Evolutionary conservation across 192 early-diverging fungal genomes (phyloP).

Genomic region (Helicostylum pulchrum): DNA sequence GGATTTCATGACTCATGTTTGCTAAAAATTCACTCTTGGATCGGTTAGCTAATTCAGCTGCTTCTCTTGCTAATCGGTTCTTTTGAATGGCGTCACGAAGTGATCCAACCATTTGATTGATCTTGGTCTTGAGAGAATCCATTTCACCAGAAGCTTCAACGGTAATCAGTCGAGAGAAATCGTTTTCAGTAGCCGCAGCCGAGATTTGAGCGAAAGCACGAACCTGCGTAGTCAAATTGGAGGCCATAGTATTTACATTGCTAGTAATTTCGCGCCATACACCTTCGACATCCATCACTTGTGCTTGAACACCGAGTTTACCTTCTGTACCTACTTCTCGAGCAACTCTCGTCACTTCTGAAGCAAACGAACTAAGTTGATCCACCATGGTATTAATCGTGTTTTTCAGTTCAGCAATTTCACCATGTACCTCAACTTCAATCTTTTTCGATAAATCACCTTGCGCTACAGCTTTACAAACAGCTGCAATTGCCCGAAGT

Average conservation of each 20-base stretch:
- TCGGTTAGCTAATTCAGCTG: constrained; percentile 75
- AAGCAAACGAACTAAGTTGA: constrained; percentile 55
- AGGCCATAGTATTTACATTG: constrained; percentile 64
- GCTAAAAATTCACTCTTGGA: constrained; percentile 73
- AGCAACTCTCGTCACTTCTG: constrained; percentile 60
- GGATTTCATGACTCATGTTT: constrained; percentile 59
- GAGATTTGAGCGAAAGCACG: constrained; percentile 63
- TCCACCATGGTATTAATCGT: constrained; percentile 63
- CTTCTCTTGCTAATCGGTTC: constrained; percentile 71
- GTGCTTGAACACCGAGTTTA: constrained; percentile 70
- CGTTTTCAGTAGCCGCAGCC: constrained; percentile 53
- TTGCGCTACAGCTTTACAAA: constrained; percentile 48
- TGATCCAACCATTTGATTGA: constrained; percentile 69
- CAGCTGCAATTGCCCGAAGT: constrained; percentile 50
- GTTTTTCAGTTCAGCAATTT: constrained; percentile 52
- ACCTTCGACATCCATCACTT: constrained; percentile 69
- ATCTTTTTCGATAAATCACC: constrained; percentile 49
- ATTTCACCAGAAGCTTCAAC: constrained; percentile 66
- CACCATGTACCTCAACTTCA: constrained; percentile 49
- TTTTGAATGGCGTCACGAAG: constrained; percentile 72
- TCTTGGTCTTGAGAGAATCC: constrained; percentile 58
- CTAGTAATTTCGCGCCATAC: constrained; percentile 70
- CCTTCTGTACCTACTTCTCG: constrained; percentile 66
- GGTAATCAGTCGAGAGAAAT: constrained; percentile 58
- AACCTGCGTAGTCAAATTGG: constrained; percentile 60